These are phyloP conservation scores for Apophysomyces sp. DNA, from an alignment of 371 early-diverging fungal genomes.

Conservation along the genomic window DNA sequence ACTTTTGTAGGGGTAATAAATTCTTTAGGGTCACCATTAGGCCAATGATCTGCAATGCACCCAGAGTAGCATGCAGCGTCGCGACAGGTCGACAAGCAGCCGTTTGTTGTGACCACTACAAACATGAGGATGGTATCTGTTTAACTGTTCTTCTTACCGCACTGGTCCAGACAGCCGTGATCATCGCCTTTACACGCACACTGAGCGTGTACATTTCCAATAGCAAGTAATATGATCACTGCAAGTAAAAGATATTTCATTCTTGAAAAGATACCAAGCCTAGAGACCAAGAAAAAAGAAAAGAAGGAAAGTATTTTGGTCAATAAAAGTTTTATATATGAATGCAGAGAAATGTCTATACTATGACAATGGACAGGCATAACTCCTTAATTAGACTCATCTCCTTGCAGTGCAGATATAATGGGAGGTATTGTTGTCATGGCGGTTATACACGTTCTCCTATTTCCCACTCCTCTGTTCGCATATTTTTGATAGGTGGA, in stretches of 20 bases:
- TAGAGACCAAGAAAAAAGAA: not conserved
- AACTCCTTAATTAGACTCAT: not conserved
- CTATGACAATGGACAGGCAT: not conserved
- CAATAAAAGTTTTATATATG: no score
- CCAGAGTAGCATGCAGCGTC: conserved; percentile 25
- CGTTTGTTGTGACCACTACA: conserved; percentile 28
- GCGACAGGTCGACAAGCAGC: conserved; percentile 23
- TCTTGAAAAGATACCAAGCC: not conserved
- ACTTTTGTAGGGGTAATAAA: not conserved
- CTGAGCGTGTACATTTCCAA: conserved; percentile 6
- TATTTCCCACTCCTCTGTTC: not conserved
- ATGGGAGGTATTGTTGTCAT: not conserved
- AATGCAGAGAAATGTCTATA: not conserved
- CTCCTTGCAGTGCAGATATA: not conserved
- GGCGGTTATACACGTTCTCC: not conserved
- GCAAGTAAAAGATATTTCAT: not conserved
- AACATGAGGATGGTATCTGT: not conserved
- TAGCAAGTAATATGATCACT: not conserved
- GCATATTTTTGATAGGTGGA: no score
- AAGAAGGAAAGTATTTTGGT: not conserved
- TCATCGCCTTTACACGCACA: conserved; percentile 28
- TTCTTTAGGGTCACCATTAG: conserved; percentile 13
- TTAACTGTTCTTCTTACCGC: conserved; percentile 22
- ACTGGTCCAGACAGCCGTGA: conserved; percentile 18
- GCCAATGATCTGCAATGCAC: conserved; percentile 38